Conservation (phyloP, 768 basidiomycete species). For the Kwoniella sp. region DNA sequence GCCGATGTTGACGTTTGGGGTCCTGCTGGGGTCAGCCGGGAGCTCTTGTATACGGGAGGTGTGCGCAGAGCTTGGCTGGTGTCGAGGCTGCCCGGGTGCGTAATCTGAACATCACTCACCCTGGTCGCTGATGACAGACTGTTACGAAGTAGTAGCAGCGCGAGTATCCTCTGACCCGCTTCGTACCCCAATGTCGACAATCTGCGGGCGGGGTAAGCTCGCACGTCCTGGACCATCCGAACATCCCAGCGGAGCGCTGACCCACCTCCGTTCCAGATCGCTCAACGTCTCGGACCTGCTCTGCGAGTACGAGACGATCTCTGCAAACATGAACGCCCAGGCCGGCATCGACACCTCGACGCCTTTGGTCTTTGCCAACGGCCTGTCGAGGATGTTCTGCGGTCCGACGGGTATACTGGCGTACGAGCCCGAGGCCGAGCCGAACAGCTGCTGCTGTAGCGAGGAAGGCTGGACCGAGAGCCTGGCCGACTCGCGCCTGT, state of each 20-base stretch:
- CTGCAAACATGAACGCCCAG: constrained; percentile 86
- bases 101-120: too few relatives aligned
- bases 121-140: constrained; percentile 42
- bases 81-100: too few relatives aligned
- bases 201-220: constrained; percentile 51
- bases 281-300: constrained; percentile 90
- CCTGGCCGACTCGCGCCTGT: constrained; percentile 10
- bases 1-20: constrained; percentile 87
- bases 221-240: not conserved
- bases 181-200: constrained; percentile 90
- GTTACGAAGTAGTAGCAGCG: constrained; percentile 45
- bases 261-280: constrained; percentile 86
- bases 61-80: too few relatives aligned
- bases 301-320: constrained; percentile 93
- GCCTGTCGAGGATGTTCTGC: constrained; percentile 73
- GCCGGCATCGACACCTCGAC: constrained; percentile 78
- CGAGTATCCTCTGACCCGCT: constrained; percentile 74
- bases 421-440: not conserved
- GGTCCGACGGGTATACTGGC: not conserved
- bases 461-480: constrained; percentile 9
- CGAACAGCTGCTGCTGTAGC: constrained; percentile 27
- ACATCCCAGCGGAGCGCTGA: not conserved
- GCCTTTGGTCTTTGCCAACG: constrained; percentile 77
- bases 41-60: not conserved
- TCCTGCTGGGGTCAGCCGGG: constrained; percentile 54